These are phyloP conservation scores for Nymphaea colorata DNA, from an alignment of 164 flowering plant genomes.

Conservation along the genomic window DNA sequence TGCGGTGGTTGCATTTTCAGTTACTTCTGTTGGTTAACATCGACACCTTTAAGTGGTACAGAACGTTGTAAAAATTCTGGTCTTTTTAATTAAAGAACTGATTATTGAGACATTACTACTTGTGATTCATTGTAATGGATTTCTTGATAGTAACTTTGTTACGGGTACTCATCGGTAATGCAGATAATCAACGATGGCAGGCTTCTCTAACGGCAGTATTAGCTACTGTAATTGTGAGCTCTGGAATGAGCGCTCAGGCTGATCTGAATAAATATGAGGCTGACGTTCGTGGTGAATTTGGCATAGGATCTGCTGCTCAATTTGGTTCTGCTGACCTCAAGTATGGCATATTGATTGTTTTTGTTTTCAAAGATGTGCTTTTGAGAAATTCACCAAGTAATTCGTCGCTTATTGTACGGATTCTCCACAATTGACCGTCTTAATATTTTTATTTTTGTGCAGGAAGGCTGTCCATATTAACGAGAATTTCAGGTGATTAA, in stretches of 20 bases:
- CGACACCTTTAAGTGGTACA: too few relatives aligned
- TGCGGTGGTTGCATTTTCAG: too few relatives aligned
- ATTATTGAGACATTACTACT: too few relatives aligned
- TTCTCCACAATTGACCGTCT: too few relatives aligned
- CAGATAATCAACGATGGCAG: conserved; percentile 36
- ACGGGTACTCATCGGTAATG: conserved; percentile 4
- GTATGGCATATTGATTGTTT: conserved; percentile 13
- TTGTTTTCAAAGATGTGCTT: background rate
- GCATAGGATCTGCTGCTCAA: conserved; percentile 96
- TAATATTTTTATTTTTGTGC: conserved; percentile 9
- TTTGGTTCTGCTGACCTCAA: conserved; percentile 88
- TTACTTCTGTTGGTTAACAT: too few relatives aligned
- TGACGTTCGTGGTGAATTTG: conserved; percentile 76
- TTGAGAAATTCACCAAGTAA: too few relatives aligned
- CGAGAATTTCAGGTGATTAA: conserved; percentile 80
- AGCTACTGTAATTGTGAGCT: conserved; percentile 47
- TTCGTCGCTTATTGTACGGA: too few relatives aligned
- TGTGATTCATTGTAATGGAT: too few relatives aligned
- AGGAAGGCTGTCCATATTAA: conserved; percentile 86
- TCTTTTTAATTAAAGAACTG: too few relatives aligned
- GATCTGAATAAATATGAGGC: conserved; percentile 94
- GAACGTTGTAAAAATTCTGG: too few relatives aligned
- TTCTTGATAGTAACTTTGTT: too few relatives aligned
- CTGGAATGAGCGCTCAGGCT: conserved; percentile 49
- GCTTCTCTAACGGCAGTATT: conserved; percentile 48